Base-by-base conservation (phyloP, 352 stramenopile species). In the Pythium periplocum region DNA sequence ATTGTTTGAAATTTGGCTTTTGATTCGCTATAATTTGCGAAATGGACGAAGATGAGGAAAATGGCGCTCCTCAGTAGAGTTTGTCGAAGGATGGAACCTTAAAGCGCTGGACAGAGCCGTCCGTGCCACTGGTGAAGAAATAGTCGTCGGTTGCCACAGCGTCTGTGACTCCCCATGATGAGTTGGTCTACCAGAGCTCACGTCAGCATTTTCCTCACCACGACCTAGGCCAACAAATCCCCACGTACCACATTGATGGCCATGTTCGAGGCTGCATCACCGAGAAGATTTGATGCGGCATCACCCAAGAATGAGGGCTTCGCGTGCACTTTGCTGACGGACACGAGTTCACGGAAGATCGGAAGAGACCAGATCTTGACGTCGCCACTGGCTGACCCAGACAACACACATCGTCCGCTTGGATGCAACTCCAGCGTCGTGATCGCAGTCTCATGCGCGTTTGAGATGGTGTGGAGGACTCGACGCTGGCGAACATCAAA, bases 311-410 rank as follows among this genome's bases (percentile, higher is more conserved):
- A 90, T 17, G 80, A 90, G 51, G 82, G 75, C 59, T 90, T 92
- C 26, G 81, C 67, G 58, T 92, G 78, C 31, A 92, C 69, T 59
- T 91, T 95, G 51, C 56, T 73, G 17, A 89, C 60, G 44, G 75
- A 70, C 9, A 74, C 73, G n/a, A 93, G 59, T 54, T 95, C 83
- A 12, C 84, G 74, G 57, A 95, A 95, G 42, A 93, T 83, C 8
- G 84, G 83, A 31, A 95, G 58, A 10, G 84, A 89, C 84, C 84
- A 95, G 48, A 95, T 92, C 69, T 95, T 95, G 44, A 95, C 69
- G 49, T 93, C 85, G 4, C 85, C 85, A 17, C 78, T 82, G 31
- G 85, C 79, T 1, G 85, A 93, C 5, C 85, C 85, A 11, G 85
- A 93, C 6, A 95, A 69, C 46, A 95, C 66, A 41, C 81, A 95